These are phyloP conservation scores for Epichloe gansuensis DNA, from an alignment of 2,329 filamentous ascomycete species.

Conservation along the genomic window DNA sequence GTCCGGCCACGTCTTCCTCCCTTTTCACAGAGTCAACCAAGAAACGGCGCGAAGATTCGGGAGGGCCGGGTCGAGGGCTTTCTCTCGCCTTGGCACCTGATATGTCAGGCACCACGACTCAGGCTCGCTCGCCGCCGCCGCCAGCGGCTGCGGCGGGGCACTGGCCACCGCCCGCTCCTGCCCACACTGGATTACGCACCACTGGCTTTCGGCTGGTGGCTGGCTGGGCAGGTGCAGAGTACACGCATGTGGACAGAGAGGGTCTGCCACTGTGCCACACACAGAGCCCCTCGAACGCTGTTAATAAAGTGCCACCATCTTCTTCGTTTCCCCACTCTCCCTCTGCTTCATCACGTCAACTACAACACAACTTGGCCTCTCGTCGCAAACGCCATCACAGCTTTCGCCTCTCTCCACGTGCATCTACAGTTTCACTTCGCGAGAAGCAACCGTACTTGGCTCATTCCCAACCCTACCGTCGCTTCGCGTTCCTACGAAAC, in stretches of 20 bases:
- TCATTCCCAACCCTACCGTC: neutral
- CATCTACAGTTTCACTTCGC: neutral
- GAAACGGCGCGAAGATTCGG: neutral
- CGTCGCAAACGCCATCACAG: slow-evolving; percentile 4
- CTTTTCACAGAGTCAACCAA: neutral
- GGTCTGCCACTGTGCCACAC: neutral
- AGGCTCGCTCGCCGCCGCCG: neutral
- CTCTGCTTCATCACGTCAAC: slow-evolving; percentile 1
- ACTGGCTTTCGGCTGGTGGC: neutral
- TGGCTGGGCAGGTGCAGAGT: neutral
- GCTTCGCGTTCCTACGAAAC: slow-evolving; percentile 9
- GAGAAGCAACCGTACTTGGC: neutral
- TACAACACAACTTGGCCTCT: slow-evolving; percentile 1
- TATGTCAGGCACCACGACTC: neutral
- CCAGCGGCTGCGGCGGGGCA: neutral
- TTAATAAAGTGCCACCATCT: neutral
- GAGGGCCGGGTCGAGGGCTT: neutral
- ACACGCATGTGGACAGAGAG: too few species aligned
- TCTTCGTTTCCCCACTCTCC: slow-evolving; percentile 5
- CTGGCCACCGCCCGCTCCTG: neutral
- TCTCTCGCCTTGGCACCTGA: neutral
- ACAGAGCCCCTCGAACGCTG: neutral
- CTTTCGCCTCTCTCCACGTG: slow-evolving; percentile 1
- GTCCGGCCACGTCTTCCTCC: neutral
- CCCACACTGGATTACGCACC: neutral